phyloP scores from a whole-genome alignment of 305 asterid species.

The Solanum hybrid region DNA sequence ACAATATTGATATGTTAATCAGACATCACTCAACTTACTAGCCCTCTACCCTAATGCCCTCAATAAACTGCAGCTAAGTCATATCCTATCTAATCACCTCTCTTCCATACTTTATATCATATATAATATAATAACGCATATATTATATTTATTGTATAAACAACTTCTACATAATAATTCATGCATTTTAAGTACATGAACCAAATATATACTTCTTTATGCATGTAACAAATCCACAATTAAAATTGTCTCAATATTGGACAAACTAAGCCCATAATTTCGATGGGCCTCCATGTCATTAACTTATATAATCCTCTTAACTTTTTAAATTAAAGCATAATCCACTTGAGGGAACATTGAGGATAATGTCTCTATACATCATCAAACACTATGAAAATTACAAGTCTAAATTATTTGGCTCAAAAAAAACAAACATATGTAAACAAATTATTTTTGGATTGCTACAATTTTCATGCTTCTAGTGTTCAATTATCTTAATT shows the following conservation, averaged over 20 bases:
- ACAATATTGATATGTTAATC: fast-evolving
- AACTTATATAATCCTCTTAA: not conserved
- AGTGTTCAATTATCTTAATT: not conserved
- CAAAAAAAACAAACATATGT: not conserved
- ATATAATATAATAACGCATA: not conserved
- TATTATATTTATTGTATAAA: not conserved
- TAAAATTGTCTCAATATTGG: not conserved
- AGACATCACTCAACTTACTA: not conserved
- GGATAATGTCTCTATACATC: not conserved
- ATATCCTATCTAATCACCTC: not conserved
- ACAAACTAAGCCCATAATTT: not conserved
- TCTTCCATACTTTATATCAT: not conserved
- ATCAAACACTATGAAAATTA: not conserved
- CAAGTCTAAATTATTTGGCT: not conserved
- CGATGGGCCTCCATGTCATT: not conserved
- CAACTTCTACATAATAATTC: not conserved
- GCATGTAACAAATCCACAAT: not conserved
- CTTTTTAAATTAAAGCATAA: not conserved
- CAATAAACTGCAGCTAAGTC: not conserved
- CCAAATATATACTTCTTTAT: not conserved
- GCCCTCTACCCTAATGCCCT: not conserved
- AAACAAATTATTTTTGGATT: not conserved
- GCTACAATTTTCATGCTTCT: not conserved
- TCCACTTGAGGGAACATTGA: not conserved
- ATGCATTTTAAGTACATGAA: not conserved